Evolutionary conservation across 2,329 filamentous ascomycete genomes (phyloP), one percentile per base, ranked within the genome.

Genomic region (Hymenoscyphus repandus): DNA sequence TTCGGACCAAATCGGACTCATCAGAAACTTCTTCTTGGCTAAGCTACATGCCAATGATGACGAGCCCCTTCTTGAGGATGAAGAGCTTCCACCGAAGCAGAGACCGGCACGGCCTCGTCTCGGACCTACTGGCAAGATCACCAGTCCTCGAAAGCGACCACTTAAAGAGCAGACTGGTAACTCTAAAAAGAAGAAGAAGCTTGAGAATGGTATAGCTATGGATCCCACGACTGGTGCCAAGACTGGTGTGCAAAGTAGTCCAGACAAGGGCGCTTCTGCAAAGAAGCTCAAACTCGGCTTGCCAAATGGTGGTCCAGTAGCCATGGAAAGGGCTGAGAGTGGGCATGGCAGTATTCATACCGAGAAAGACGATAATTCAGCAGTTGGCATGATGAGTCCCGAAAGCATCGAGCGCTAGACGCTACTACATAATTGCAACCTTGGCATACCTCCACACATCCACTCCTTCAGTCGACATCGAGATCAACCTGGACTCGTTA

Each of bases 41-140:
- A 96, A 95, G 69, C 74, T 99, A 51, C 88, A 90, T 62, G 86
- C 88, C 50, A 93, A 91, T 67, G 80, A 81, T 66, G 85, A 92
- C 63, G 81, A 90, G 66, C 83, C 90, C 39, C 77, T 99, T 58
- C 75, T 95, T 47, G 93, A 99, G 72, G 93, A 99, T 70, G 89
- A 97, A 65, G 92, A 99, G 60, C 74, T 99, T 20, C 93, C 95
- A 13, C 81, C 85, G 49, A 99, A 99, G 71, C 93, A 99, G 71
- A 70, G 79, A 46, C 68, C 82, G 40, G 73, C 86, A 73, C 51
- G 60, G 71, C 89, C 72, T 20, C 75, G 79, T n/a, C 79, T 82
- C n/a, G 74, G 79, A 31, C 76, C 82, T 17, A 91, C 85, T 17
- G 89, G 89, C 64, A 95, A 95, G 75, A 95, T 95, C 59, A 86